A percentile compares a stretch with the other conserved stretches of the same genome.
phyloP scores from a whole-genome alignment of 176 grass and related monocot species.

The Metroxylon sagu region DNA sequence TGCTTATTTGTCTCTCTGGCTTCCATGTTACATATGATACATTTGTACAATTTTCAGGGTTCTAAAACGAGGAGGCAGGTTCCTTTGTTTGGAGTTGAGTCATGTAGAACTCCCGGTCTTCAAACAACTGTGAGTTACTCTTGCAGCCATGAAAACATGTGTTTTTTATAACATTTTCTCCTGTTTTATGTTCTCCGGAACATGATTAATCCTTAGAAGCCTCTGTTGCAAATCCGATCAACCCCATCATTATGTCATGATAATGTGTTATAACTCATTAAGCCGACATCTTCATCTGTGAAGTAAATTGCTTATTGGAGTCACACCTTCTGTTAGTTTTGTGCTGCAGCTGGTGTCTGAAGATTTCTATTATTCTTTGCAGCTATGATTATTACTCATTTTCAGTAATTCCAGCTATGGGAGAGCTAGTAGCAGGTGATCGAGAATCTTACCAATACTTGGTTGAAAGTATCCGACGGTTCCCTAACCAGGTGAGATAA shows the following conservation, averaged over 20 bases:
- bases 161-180: not conserved
- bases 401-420: constrained; percentile 80
- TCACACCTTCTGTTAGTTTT: too few species aligned
- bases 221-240: too few species aligned
- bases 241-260: too few species aligned
- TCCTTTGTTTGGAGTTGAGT: constrained; percentile 89
- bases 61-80: constrained; percentile 76
- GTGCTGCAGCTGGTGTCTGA: too few species aligned
- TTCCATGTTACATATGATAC: too few species aligned
- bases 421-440: constrained; percentile 78
- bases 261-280: too few species aligned
- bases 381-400: constrained; percentile 92
- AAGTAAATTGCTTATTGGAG: too few species aligned
- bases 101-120: constrained; percentile 72
- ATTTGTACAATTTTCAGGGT: constrained; percentile 45
- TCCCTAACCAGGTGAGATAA: constrained; percentile 64
- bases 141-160: not conserved
- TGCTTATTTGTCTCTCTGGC: too few species aligned
- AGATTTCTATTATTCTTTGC: not conserved
- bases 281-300: too few species aligned
- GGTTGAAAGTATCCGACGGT: constrained; percentile 79
- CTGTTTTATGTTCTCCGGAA: not conserved
- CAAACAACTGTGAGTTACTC: constrained; percentile 68
- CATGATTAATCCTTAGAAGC: too few species aligned
- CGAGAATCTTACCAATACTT: constrained; percentile 82